Evolutionary conservation across 2,329 filamentous ascomycete genomes (phyloP).

Genomic region (Aureobasidium sp.): DNA sequence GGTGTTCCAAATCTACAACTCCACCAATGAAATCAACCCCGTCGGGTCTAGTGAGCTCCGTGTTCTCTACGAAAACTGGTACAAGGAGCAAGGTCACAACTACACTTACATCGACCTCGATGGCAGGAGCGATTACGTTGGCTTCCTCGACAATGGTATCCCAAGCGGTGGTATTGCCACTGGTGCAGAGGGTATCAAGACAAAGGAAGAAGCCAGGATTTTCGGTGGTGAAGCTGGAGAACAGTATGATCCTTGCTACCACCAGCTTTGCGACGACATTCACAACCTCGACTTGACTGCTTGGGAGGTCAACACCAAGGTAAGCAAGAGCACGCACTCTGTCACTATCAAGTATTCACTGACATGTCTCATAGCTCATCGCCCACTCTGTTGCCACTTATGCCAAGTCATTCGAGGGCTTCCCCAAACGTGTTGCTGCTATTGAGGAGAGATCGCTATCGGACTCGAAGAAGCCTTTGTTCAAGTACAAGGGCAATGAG

Average conservation of each 20-base stretch:
- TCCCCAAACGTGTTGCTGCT: slow-evolving; percentile 23
- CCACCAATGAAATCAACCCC: neutral
- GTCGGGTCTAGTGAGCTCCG: slow-evolving; percentile 59
- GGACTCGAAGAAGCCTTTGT: neutral
- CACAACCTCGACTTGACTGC: slow-evolving; percentile 46
- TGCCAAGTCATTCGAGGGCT: slow-evolving; percentile 54
- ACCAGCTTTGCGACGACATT: slow-evolving; percentile 43
- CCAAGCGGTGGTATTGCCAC: slow-evolving; percentile 69
- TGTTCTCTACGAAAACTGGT: slow-evolving; percentile 59
- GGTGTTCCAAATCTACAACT: slow-evolving; percentile 47
- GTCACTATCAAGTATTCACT: neutral
- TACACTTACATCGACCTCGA: slow-evolving; percentile 67
- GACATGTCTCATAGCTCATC: slow-evolving; percentile 39
- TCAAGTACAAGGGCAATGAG: neutral
- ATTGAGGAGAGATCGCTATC: neutral
- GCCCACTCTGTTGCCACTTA: slow-evolving; percentile 62
- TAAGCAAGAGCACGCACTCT: neutral
- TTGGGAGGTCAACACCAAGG: slow-evolving; percentile 47
- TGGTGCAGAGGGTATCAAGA: slow-evolving; percentile 70
- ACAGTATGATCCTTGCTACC: slow-evolving; percentile 50
- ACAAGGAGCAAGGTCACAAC: slow-evolving; percentile 50
- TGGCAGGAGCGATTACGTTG: slow-evolving; percentile 70
- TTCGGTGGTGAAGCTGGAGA: slow-evolving; percentile 63
- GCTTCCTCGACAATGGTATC: slow-evolving; percentile 57
- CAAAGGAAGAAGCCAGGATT: slow-evolving; percentile 50